Evolutionary conservation across 1,139 yeast genomes (phyloP).

Genomic region (Kluyveromyces sp.): DNA sequence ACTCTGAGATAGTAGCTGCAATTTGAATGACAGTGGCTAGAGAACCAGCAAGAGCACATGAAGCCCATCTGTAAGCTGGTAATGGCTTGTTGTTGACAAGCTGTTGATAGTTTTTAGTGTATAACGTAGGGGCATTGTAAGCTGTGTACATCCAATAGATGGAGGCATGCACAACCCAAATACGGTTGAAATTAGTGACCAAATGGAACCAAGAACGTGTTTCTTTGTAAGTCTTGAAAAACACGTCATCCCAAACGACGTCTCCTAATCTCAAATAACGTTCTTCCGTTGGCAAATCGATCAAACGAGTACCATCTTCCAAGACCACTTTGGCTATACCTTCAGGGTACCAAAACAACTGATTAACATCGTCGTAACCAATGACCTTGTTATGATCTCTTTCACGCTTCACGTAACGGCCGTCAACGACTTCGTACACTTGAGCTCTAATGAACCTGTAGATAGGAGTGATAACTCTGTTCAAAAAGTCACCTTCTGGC

Average conservation of each 20-base stretch:
- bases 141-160: slow-evolving; percentile 93
- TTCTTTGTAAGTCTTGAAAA: slow-evolving; percentile 94
- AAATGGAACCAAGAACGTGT: slow-evolving; percentile 97
- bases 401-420: slow-evolving; percentile 95
- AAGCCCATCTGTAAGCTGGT: slow-evolving; percentile 86
- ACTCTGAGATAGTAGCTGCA: slow-evolving; percentile 82
- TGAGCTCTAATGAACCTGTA: slow-evolving; percentile 89
- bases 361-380: slow-evolving; percentile 98
- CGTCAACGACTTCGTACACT: slow-evolving; percentile 90
- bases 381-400: slow-evolving; percentile 88
- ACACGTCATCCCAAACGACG: slow-evolving; percentile 85
- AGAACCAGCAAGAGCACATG: slow-evolving; percentile 88
- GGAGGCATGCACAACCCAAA: slow-evolving; percentile 90
- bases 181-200: slow-evolving; percentile 93
- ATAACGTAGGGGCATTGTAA: slow-evolving; percentile 84
- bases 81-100: slow-evolving; percentile 77
- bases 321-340: slow-evolving; percentile 90
- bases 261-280: slow-evolving; percentile 88
- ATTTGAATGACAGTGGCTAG: slow-evolving; percentile 78
- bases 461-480: slow-evolving; percentile 86
- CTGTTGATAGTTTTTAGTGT: slow-evolving; percentile 81
- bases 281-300: slow-evolving; percentile 84
- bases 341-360: slow-evolving; percentile 98
- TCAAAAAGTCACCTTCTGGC: slow-evolving; percentile 93
- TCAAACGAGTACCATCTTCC: slow-evolving; percentile 85